A percentile compares a stretch with the other conserved stretches of the same genome.
phyloP scores from a whole-genome alignment of 2,329 filamentous ascomycete genomes.

The Penicillium sp. region DNA sequence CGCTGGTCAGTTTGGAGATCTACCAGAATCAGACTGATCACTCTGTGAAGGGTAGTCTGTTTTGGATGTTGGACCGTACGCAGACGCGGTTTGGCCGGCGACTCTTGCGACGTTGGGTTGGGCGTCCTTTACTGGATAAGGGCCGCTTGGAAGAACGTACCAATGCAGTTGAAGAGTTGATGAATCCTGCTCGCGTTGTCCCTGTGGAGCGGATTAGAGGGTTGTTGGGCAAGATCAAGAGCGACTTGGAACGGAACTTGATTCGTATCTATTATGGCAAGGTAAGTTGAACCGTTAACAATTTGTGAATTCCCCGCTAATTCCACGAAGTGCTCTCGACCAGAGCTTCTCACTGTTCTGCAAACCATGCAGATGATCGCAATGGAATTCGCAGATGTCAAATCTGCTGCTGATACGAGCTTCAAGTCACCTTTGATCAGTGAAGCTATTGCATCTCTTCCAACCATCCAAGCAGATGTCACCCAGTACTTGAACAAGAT shows the following conservation, averaged over 20 bases:
- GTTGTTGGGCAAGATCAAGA: constrained; percentile 69
- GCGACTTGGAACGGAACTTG: constrained; percentile 86
- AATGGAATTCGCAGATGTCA: constrained; percentile 69
- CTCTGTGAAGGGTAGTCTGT: constrained; percentile 79
- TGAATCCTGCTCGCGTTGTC: constrained; percentile 63
- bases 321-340: constrained; percentile 65
- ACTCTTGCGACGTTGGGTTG: constrained; percentile 90
- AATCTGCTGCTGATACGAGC: constrained; percentile 63
- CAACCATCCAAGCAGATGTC: constrained; percentile 71
- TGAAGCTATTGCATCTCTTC: constrained; percentile 71
- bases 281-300: constrained; percentile 24
- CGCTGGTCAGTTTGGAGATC: constrained; percentile 87
- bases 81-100: constrained; percentile 85
- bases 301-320: background rate
- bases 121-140: constrained; percentile 79
- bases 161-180: constrained; percentile 81
- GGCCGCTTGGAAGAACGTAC: constrained; percentile 73
- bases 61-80: constrained; percentile 94
- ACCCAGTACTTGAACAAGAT: constrained; percentile 78
- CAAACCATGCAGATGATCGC: constrained; percentile 83
- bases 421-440: constrained; percentile 71
- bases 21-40: constrained; percentile 94
- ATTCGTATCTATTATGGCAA: constrained; percentile 98
- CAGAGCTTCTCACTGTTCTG: constrained; percentile 80
- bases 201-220: constrained; percentile 72